Evolutionary conservation across 1,284 basidiomycete species (phyloP).

Genomic region (Pseudozyma flocculosa): DNA sequence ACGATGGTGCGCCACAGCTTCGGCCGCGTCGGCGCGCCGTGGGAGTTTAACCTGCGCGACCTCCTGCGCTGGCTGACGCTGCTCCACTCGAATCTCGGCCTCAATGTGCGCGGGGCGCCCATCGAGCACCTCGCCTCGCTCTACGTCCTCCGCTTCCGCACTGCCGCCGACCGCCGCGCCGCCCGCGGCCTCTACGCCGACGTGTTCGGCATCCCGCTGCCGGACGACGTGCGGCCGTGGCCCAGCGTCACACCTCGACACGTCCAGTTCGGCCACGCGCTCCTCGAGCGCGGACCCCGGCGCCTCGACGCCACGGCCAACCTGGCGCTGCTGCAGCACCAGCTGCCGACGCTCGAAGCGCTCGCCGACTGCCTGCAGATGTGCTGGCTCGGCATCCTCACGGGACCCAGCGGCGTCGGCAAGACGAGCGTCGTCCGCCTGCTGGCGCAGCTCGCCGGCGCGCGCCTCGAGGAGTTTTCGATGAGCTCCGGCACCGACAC

Average conservation of each 20-base stretch:
- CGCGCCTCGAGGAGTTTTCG: constrained; percentile 71
- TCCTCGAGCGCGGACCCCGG: constrained; percentile 60
- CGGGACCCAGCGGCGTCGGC: constrained; percentile 73
- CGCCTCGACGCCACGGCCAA: neutral
- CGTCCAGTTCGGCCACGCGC: constrained; percentile 73
- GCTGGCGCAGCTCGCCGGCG: constrained; percentile 73
- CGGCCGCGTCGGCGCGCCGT: constrained; percentile 82
- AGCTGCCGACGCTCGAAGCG: constrained; percentile 73
- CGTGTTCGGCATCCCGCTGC: constrained; percentile 7
- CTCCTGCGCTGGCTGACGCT: constrained; percentile 79
- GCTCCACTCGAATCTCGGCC: constrained; percentile 61
- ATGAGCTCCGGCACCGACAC: constrained; percentile 89
- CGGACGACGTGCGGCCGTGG: constrained; percentile 57
- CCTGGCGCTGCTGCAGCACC: constrained; percentile 66
- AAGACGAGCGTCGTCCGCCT: constrained; percentile 77
- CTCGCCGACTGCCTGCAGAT: constrained; percentile 73
- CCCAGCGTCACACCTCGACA: constrained; percentile 64
- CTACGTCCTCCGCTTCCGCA: constrained; percentile 86
- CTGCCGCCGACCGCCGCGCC: constrained; percentile 66
- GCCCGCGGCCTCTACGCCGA: constrained; percentile 69
- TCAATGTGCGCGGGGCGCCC: constrained; percentile 62
- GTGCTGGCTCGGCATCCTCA: constrained; percentile 85
- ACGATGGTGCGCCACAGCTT: constrained; percentile 71
- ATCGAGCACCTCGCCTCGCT: constrained; percentile 44
- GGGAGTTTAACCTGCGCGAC: constrained; percentile 99